Percentiles rank a stretch among this genome's conserved stretches.
phyloP scores from a whole-genome alignment of 1,284 basidiomycete genomes.

The Tremellales sp. region DNA sequence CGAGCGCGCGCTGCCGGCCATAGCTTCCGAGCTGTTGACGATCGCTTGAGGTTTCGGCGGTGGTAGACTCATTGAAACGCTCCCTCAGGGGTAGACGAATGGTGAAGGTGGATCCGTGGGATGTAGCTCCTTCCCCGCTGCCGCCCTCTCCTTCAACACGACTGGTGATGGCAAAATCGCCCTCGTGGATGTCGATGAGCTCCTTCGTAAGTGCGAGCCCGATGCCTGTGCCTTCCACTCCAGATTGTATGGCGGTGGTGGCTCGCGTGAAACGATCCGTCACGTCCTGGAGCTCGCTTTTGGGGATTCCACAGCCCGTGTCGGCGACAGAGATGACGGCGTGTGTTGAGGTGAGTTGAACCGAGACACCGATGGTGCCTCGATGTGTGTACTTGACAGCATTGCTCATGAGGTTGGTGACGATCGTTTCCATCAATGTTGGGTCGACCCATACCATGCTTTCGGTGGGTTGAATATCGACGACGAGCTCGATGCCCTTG shows the following conservation, averaged over 20 bases:
- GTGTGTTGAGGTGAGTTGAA: conserved; percentile 15
- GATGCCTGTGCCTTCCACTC: conserved; percentile 12
- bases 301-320: conserved; percentile 43
- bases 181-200: conserved; percentile 41
- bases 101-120: conserved; percentile 21
- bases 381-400: conserved; percentile 28
- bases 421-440: conserved; percentile 43
- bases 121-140: conserved; percentile 15
- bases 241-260: not conserved
- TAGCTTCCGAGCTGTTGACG: conserved; percentile 13
- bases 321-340: conserved; percentile 35
- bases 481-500: conserved; percentile 24
- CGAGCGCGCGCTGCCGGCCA: conserved; percentile 10
- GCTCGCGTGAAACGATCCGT: conserved; percentile 17
- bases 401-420: conserved; percentile 36
- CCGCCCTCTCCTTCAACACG: no score
- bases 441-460: conserved; percentile 34
- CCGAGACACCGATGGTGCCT: conserved; percentile 19
- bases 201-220: conserved; percentile 19
- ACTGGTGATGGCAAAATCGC: conserved; percentile 32
- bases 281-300: conserved; percentile 7
- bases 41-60: not conserved
- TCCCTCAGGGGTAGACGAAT: conserved; percentile 15
- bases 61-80: not conserved
- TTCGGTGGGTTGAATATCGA: conserved; percentile 27